phyloP scores from a whole-genome alignment of 139 green algal genomes.

The Chlamydomonas sp. region DNA sequence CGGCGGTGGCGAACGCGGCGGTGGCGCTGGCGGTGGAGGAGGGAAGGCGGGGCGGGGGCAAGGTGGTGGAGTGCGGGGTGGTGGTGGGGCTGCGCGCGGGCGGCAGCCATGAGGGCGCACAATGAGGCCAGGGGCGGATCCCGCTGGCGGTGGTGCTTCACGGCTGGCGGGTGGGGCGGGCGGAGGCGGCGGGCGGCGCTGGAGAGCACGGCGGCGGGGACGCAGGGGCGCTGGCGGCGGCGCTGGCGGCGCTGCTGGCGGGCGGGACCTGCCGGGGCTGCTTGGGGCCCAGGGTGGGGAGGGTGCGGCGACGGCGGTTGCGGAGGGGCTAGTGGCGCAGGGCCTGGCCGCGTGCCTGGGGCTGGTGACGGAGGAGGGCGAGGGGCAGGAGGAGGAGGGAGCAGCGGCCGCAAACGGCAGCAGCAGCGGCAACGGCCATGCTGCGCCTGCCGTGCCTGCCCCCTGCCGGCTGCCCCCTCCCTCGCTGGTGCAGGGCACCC shows the following conservation, averaged over 20 bases:
- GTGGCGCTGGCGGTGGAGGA: slow-evolving; percentile 9
- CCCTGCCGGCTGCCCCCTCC: slow-evolving; percentile 36
- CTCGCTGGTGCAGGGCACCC: slow-evolving; percentile 10
- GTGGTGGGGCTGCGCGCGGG: slow-evolving; percentile 5
- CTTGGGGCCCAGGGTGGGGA: neutral
- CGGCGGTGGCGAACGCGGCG: slow-evolving; percentile 61
- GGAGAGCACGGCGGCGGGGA: neutral
- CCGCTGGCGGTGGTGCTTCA: neutral
- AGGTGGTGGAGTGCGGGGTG: too few species aligned
- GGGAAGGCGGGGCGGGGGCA: neutral
- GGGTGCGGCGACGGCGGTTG: neutral
- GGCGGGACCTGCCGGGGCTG: slow-evolving; percentile 19
- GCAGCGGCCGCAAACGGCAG: neutral
- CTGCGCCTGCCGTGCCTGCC: neutral
- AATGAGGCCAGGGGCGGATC: neutral
- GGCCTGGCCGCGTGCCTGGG: slow-evolving; percentile 40
- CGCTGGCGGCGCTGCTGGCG: slow-evolving; percentile 39
- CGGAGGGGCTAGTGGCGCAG: slow-evolving; percentile 58
- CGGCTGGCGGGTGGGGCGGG: slow-evolving; percentile 35
- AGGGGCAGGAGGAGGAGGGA: neutral
- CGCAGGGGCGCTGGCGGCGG: slow-evolving; percentile 4
- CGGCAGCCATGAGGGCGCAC: neutral
- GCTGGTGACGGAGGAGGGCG: neutral
- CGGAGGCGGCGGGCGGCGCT: slow-evolving; percentile 23
- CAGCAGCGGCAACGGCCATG: neutral